Conservation (phyloP, 306 rosid genomes). For the Prunus mume region DNA sequence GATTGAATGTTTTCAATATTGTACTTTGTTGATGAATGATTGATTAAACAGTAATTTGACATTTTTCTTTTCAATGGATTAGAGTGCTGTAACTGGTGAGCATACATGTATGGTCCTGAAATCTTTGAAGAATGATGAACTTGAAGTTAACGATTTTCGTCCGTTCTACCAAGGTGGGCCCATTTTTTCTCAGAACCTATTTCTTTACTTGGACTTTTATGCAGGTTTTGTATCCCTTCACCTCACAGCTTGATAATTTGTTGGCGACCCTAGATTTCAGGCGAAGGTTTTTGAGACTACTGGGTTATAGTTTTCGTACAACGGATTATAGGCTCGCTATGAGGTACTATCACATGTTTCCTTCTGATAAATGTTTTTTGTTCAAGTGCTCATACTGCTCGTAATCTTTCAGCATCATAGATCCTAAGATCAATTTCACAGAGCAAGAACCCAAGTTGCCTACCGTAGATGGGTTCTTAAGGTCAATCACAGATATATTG, state of each 20-base stretch:
- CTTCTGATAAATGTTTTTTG: conserved; percentile 17
- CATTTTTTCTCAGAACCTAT: conserved; percentile 12
- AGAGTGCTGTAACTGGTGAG: conserved; percentile 91
- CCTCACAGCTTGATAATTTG: conserved; percentile 24
- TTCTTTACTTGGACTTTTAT: conserved; percentile 3
- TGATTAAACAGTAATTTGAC: conserved; percentile 12
- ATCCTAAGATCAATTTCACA: conserved; percentile 77
- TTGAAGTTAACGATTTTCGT: conserved; percentile 65
- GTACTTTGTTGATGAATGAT: neutral
- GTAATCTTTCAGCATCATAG: conserved; percentile 65
- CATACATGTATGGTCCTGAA: conserved; percentile 89
- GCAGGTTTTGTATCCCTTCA: neutral
- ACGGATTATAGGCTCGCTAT: conserved; percentile 87
- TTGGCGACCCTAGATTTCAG: conserved; percentile 58
- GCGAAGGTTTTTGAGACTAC: conserved; percentile 61
- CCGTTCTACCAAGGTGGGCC: conserved; percentile 75
- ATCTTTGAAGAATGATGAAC: conserved; percentile 81
- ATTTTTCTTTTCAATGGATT: conserved; percentile 17
- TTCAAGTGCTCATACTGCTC: conserved; percentile 23
- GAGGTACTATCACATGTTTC: conserved; percentile 54
- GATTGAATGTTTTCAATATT: conserved; percentile 3
- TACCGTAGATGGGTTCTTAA: conserved; percentile 40
- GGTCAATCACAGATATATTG: conserved; percentile 50
- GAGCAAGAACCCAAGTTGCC: conserved; percentile 39
- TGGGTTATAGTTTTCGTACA: conserved; percentile 57